Percentiles rank a stretch among this genome's conserved stretches.
Evolutionary conservation across 768 basidiomycete genomes (phyloP).

Genomic region (Multifurca ochricompacta): DNA sequence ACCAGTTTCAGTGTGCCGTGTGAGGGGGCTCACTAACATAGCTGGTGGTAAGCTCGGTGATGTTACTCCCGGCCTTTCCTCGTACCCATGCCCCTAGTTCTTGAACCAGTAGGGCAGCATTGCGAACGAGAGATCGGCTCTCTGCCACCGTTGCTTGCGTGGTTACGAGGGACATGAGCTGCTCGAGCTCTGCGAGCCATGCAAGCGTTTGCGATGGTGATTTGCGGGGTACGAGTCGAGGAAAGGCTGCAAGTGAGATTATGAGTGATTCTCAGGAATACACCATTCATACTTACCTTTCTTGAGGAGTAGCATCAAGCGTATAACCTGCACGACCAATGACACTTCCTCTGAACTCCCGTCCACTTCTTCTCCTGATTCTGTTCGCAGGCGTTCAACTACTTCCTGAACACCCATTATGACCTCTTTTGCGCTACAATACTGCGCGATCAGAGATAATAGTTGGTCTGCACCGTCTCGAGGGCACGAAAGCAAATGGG

Average conservation of each 20-base stretch:
- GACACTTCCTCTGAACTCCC: neutral
- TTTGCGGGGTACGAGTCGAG: conserved; percentile 21
- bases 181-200: conserved; percentile 11
- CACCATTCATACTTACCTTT: conserved; percentile 14
- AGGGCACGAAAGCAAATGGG: conserved; percentile 29
- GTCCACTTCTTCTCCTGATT: conserved; percentile 19
- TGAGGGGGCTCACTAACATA: conserved; percentile 1
- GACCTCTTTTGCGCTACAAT: conserved; percentile 35
- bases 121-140: conserved; percentile 9
- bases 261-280: neutral
- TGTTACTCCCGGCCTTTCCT: neutral
- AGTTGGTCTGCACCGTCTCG: conserved; percentile 29
- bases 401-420: conserved; percentile 36
- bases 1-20: neutral
- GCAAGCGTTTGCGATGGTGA: conserved; percentile 8
- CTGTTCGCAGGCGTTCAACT: conserved; percentile 28
- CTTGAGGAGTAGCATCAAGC: conserved; percentile 23
- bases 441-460: conserved; percentile 27
- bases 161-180: conserved; percentile 1
- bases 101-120: conserved; percentile 7
- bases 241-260: conserved; percentile 20
- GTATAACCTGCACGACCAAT: conserved; percentile 20
- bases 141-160: conserved; percentile 1
- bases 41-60: conserved; percentile 6
- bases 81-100: conserved; percentile 6